These are phyloP conservation scores for Mariannaea elegans DNA, from an alignment of 2,329 filamentous ascomycete species.

Conservation along the genomic window DNA sequence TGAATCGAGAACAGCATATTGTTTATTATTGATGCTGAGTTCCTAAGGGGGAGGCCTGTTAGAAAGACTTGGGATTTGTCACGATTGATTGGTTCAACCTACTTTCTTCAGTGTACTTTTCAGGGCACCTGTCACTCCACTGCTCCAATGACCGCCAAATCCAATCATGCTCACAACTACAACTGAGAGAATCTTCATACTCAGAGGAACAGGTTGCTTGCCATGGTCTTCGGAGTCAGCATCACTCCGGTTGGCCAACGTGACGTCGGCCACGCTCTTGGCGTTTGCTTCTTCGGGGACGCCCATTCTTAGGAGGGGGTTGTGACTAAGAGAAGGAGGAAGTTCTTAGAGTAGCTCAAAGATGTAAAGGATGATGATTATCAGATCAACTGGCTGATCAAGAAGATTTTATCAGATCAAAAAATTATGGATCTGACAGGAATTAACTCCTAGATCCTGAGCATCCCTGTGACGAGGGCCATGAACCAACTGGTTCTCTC, in stretches of 20 bases:
- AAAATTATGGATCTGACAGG: slow-evolving; percentile 22
- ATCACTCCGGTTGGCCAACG: slow-evolving; percentile 25
- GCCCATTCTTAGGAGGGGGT: slow-evolving; percentile 11
- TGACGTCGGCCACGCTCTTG: slow-evolving; percentile 14
- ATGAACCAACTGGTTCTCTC: neutral
- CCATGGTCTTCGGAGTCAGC: slow-evolving; percentile 25
- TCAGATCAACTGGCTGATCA: slow-evolving; percentile 19
- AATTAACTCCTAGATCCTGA: neutral
- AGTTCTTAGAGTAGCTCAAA: neutral
- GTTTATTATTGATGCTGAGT: slow-evolving; percentile 66
- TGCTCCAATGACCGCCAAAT: slow-evolving; percentile 68
- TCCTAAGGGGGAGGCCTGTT: slow-evolving; percentile 41
- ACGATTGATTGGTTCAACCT: neutral
- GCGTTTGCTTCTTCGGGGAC: slow-evolving; percentile 7
- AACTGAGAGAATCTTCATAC: slow-evolving; percentile 51
- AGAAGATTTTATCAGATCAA: slow-evolving; percentile 37
- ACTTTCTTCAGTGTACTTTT: slow-evolving; percentile 68
- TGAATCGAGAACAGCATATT: slow-evolving; percentile 66
- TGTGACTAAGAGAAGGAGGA: neutral
- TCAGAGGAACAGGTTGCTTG: slow-evolving; percentile 39
- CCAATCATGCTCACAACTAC: slow-evolving; percentile 63
- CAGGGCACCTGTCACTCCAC: slow-evolving; percentile 68
- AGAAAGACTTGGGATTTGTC: neutral
- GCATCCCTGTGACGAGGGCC: neutral
- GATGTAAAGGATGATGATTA: slow-evolving; percentile 10